phyloP scores from a whole-genome alignment of 2,329 filamentous ascomycete genomes.

The Aspergillus brasiliensis region DNA sequence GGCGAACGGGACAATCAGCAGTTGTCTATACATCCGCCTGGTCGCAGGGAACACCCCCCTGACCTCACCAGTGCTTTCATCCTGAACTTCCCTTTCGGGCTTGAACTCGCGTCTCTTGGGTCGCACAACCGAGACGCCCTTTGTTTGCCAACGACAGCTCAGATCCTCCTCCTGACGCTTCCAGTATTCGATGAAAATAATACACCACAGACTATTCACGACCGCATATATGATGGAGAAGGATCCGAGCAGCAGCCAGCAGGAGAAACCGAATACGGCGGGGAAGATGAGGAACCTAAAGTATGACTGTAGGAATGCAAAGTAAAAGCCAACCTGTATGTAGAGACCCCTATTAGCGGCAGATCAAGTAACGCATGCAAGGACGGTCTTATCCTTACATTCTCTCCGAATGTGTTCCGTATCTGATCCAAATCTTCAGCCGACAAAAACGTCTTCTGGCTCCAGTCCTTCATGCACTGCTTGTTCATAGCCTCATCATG shows the following conservation, averaged over 20 bases:
- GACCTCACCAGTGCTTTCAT: conserved; percentile 81
- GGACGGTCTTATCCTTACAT: conserved; percentile 25
- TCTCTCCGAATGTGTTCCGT: conserved; percentile 74
- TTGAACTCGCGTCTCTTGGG: conserved; percentile 75
- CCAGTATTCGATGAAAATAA: conserved; percentile 94
- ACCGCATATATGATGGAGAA: conserved; percentile 89
- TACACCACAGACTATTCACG: conserved; percentile 78
- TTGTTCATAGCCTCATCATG: conserved; percentile 79
- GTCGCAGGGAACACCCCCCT: conserved; percentile 74
- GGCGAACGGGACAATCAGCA: conserved; percentile 88
- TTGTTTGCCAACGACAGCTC: conserved; percentile 86
- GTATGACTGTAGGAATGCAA: conserved; percentile 93
- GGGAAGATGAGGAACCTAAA: conserved; percentile 84
- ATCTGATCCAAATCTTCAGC: conserved; percentile 73
- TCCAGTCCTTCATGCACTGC: conserved; percentile 75
- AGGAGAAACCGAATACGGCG: conserved; percentile 73
- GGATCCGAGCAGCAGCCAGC: conserved; percentile 79
- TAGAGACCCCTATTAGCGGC: not conserved
- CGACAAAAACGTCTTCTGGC: conserved; percentile 51
- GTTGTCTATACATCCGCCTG: conserved; percentile 76
- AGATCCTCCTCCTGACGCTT: conserved; percentile 90
- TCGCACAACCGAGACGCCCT: conserved; percentile 81
- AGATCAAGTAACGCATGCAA: not conserved
- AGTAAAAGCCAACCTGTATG: conserved; percentile 81
- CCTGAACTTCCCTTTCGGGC: conserved; percentile 74